Conservation (phyloP, 1,284 basidiomycete species). For the Trametes hirsuta region DNA sequence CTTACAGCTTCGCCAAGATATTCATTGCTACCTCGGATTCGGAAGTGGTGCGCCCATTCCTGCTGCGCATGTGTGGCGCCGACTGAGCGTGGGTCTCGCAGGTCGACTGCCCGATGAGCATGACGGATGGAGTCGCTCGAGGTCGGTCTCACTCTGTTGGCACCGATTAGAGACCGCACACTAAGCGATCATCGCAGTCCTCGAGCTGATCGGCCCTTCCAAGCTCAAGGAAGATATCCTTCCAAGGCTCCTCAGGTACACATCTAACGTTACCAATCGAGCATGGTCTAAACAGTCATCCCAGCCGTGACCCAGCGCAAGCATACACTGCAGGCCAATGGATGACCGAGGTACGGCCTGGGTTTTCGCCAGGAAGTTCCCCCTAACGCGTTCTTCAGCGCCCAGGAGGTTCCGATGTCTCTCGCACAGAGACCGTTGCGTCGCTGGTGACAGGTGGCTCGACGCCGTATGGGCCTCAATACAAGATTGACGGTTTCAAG, state of each 20-base stretch:
- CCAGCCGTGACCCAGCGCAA: constrained; percentile 59
- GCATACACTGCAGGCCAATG: constrained; percentile 82
- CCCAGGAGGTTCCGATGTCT: constrained; percentile 79
- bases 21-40: constrained; percentile 62
- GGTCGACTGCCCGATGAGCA: constrained; percentile 73
- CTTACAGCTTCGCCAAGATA: constrained; percentile 67
- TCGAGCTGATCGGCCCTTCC: constrained; percentile 66
- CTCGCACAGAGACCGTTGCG: constrained; percentile 74
- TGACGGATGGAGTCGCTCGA: constrained; percentile 78
- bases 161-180: not conserved
- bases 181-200: constrained; percentile 50
- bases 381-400: constrained; percentile 43
- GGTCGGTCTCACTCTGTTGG: constrained; percentile 34
- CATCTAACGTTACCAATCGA: not conserved
- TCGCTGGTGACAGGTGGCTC: constrained; percentile 35
- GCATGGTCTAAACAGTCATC: not conserved
- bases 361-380: not conserved
- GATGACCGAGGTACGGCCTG: constrained; percentile 71
- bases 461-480: constrained; percentile 51
- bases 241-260: constrained; percentile 61
- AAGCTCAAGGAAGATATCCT: constrained; percentile 61
- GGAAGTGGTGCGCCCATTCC: constrained; percentile 50
- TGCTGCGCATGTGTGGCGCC: not conserved
- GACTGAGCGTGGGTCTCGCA: constrained; percentile 27
- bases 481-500: constrained; percentile 71